Evolutionary conservation across 2,329 filamentous ascomycete species (phyloP).

Genomic region (Myriosclerotinia curreyana): DNA sequence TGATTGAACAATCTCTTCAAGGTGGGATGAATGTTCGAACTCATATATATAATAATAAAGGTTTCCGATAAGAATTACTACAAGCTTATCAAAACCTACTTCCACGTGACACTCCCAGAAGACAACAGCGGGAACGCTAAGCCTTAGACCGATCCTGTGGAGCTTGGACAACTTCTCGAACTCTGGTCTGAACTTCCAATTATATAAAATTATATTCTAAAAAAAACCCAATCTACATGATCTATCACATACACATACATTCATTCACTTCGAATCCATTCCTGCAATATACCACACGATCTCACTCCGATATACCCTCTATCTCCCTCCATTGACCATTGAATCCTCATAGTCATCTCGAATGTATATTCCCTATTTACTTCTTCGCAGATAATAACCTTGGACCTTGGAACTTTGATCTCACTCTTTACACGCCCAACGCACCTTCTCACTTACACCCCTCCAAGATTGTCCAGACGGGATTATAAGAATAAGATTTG

Average conservation of each 20-base stretch:
- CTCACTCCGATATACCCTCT: background rate
- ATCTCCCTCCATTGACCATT: too few species aligned
- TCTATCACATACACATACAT: background rate
- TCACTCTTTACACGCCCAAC: conserved; percentile 7
- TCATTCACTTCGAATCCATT: background rate
- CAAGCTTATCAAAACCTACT: background rate
- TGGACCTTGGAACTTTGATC: background rate
- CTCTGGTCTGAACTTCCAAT: conserved; percentile 6
- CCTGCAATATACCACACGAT: background rate
- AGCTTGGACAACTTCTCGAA: conserved; percentile 8
- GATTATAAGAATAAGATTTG: background rate
- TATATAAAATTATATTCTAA: background rate
- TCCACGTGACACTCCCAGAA: background rate
- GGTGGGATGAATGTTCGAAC: background rate
- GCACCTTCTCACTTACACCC: conserved; percentile 12
- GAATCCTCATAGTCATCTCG: too few species aligned
- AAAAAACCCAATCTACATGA: background rate
- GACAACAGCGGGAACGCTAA: background rate
- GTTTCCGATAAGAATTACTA: background rate
- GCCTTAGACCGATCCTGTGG: background rate
- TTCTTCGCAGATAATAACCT: too few species aligned
- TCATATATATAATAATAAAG: too few species aligned
- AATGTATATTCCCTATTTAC: too few species aligned
- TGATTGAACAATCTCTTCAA: too few species aligned
- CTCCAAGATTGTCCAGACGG: conserved; percentile 1